Conservation (phyloP, 2,329 filamentous ascomycete species). For the Clonostachys chloroleuca region DNA sequence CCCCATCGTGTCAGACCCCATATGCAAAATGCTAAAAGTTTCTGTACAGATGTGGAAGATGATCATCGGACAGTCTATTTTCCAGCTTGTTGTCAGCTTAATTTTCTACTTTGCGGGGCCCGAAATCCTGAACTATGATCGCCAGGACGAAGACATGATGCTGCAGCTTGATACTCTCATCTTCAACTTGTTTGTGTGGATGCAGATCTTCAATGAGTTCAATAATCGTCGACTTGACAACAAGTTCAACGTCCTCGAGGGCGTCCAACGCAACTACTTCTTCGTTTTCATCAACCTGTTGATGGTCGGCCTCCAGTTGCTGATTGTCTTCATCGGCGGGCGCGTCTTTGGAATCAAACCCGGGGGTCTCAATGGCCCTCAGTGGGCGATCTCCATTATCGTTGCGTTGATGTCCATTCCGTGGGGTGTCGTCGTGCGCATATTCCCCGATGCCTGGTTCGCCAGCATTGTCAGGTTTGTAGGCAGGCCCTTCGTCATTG, state of each 20-base stretch:
- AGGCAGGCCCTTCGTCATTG: slow-evolving; percentile 17
- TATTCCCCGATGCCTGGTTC: slow-evolving; percentile 41
- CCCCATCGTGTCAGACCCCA: neutral
- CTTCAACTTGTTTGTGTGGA: slow-evolving; percentile 69
- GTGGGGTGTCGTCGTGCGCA: slow-evolving; percentile 39
- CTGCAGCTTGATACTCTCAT: slow-evolving; percentile 55
- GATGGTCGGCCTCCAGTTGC: slow-evolving; percentile 52
- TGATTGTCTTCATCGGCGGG: slow-evolving; percentile 53
- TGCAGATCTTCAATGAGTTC: slow-evolving; percentile 69
- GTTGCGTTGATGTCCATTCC: slow-evolving; percentile 43
- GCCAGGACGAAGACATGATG: slow-evolving; percentile 26
- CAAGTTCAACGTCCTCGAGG: slow-evolving; percentile 55
- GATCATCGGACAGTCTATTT: slow-evolving; percentile 58
- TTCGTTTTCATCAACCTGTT: slow-evolving; percentile 51
- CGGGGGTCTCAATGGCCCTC: slow-evolving; percentile 27
- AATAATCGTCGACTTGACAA: slow-evolving; percentile 61
- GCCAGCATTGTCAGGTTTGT: slow-evolving; percentile 19
- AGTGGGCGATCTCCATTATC: slow-evolving; percentile 50
- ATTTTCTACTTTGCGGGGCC: slow-evolving; percentile 57
- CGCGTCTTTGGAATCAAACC: slow-evolving; percentile 45
- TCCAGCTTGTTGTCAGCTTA: slow-evolving; percentile 54
- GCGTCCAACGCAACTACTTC: slow-evolving; percentile 48
- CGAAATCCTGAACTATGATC: slow-evolving; percentile 46
- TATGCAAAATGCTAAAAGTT: neutral
- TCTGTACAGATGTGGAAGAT: slow-evolving; percentile 56